These are phyloP conservation scores for Daldinia concentrica DNA, from an alignment of 495 filamentous ascomycete genomes.

Conservation along the genomic window DNA sequence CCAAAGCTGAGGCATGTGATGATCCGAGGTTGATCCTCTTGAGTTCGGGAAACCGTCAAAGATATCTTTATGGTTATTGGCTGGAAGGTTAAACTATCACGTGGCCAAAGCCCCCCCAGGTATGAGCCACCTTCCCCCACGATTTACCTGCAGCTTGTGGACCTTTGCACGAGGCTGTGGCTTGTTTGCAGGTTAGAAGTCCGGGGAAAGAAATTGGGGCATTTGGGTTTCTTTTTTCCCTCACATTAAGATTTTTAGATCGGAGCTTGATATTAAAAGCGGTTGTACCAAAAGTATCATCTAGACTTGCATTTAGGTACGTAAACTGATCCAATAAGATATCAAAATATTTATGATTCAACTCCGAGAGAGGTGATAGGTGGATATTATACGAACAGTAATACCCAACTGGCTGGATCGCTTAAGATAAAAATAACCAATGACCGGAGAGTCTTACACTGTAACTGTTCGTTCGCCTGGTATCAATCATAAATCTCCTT, in stretches of 20 bases:
- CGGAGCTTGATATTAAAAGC: background rate
- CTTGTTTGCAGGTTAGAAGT: conserved; percentile 12
- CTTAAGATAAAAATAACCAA: conserved; percentile 24
- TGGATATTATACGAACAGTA: conserved; percentile 14
- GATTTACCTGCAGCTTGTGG: conserved; percentile 7
- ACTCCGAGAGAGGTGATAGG: background rate
- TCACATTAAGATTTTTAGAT: background rate
- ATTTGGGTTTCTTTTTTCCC: background rate
- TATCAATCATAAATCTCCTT: background rate
- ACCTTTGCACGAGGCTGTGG: conserved; percentile 4
- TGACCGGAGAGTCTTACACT: conserved; percentile 11
- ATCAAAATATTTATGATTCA: background rate
- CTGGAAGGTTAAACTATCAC: conserved; percentile 9
- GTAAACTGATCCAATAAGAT: background rate
- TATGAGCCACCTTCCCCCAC: conserved; percentile 38
- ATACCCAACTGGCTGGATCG: conserved; percentile 35
- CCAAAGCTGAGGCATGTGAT: conserved; percentile 40
- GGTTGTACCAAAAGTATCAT: background rate
- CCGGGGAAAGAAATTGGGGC: conserved; percentile 18
- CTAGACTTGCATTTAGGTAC: background rate
- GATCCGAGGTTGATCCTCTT: conserved; percentile 37
- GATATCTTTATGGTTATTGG: background rate
- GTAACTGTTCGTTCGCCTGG: background rate
- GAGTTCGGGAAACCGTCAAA: background rate
- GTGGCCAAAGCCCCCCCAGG: conserved; percentile 12